Conservation (phyloP, 1,284 basidiomycete species). For the Porodaedalea pini region DNA sequence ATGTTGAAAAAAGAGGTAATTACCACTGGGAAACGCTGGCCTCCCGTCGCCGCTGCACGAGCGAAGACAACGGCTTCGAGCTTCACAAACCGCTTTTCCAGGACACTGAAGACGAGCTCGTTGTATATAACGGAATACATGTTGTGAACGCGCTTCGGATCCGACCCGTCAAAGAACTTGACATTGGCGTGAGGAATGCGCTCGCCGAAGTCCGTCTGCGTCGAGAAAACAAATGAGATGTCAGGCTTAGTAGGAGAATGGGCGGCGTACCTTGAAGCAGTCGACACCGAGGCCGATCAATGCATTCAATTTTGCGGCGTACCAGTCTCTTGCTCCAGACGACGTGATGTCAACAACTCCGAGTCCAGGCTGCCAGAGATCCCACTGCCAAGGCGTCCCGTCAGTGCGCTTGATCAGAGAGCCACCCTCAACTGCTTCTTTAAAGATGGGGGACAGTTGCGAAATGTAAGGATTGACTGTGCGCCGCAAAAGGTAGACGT, state of each 20-base stretch:
- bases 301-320: conserved; percentile 51
- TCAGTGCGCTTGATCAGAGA: conserved; percentile 70
- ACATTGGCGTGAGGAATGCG: conserved; percentile 62
- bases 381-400: conserved; percentile 76
- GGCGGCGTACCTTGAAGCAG: conserved; percentile 54
- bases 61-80: conserved; percentile 71
- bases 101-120: conserved; percentile 60
- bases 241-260: neutral
- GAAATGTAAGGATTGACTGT: conserved; percentile 68
- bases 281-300: conserved; percentile 71
- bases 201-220: conserved; percentile 69
- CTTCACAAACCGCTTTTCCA: conserved; percentile 57
- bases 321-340: conserved; percentile 66
- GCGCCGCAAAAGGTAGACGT: conserved; percentile 15
- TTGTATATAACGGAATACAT: conserved; percentile 67
- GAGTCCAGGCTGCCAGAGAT: conserved; percentile 70
- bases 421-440: conserved; percentile 61
- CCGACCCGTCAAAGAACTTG: conserved; percentile 64
- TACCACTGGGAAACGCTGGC: conserved; percentile 53
- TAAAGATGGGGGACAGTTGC: conserved; percentile 66
- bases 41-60: conserved; percentile 60
- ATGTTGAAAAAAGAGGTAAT: conserved; percentile 12
- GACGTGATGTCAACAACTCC: conserved; percentile 73
- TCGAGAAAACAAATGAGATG: neutral
- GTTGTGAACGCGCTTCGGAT: conserved; percentile 66